phyloP scores from a whole-genome alignment of 1,284 basidiomycete genomes.

The Singerocomus inundabilis region DNA sequence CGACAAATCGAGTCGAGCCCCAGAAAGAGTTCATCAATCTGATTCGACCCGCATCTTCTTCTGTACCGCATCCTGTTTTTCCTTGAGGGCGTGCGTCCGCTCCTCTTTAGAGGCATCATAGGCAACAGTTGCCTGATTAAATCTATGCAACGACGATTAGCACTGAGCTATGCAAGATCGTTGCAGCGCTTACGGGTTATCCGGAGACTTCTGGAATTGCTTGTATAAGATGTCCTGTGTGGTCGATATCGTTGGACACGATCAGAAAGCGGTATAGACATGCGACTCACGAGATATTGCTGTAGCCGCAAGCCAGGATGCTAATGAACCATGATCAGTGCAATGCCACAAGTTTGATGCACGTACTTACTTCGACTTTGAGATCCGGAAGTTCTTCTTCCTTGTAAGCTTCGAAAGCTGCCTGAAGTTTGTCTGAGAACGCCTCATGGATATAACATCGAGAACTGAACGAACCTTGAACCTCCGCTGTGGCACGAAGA shows the following conservation, averaged over 20 bases:
- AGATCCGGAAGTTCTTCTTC: slow-evolving; percentile 83
- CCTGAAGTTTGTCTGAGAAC: slow-evolving; percentile 41
- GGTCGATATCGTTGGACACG: slow-evolving; percentile 4
- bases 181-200: slow-evolving; percentile 69
- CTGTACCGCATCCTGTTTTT: slow-evolving; percentile 50
- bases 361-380: slow-evolving; percentile 61
- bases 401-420: slow-evolving; percentile 90
- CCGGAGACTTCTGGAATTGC: slow-evolving; percentile 86
- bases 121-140: slow-evolving; percentile 76
- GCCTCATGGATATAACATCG: not conserved
- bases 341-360: not conserved
- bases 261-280: slow-evolving; percentile 11
- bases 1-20: not conserved
- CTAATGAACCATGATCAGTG: slow-evolving; percentile 36
- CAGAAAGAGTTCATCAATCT: not conserved
- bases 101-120: slow-evolving; percentile 86
- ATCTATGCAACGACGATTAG: slow-evolving; percentile 42
- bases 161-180: slow-evolving; percentile 8
- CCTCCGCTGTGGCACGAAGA: slow-evolving; percentile 53
- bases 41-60: slow-evolving; percentile 45
- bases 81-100: slow-evolving; percentile 67
- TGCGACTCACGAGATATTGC: slow-evolving; percentile 68
- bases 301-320: slow-evolving; percentile 82
- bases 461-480: slow-evolving; percentile 60
- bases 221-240: slow-evolving; percentile 71